phyloP scores from a whole-genome alignment of 2,329 filamentous ascomycete genomes.

The Paradendryphiella salina region DNA sequence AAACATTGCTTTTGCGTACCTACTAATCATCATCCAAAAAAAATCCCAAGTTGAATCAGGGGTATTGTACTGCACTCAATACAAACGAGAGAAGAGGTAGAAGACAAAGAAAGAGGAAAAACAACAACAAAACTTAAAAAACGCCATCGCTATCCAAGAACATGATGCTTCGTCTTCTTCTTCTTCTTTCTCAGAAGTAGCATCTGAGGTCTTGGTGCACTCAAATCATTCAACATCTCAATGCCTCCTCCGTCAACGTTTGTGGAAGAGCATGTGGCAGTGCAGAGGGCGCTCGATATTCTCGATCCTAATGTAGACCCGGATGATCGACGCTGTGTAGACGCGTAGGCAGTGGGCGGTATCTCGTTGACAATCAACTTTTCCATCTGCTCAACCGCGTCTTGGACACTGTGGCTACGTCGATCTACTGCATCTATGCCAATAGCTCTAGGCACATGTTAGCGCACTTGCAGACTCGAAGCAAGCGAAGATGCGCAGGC shows the following conservation, averaged over 20 bases:
- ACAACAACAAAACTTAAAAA: neutral
- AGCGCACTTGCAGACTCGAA: constrained; percentile 10
- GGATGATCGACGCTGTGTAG: neutral
- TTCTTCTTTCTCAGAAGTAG: constrained; percentile 12
- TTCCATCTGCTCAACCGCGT: neutral
- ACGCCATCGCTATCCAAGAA: constrained; percentile 15
- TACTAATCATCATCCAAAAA: neutral
- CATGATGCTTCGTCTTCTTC: constrained; percentile 11
- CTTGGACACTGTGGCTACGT: neutral
- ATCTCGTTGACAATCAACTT: neutral
- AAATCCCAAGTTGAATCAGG: neutral
- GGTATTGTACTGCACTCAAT: constrained; percentile 2
- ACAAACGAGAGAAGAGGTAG: neutral
- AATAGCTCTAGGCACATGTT: neutral
- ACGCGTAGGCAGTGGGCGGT: neutral
- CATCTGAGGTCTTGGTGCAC: neutral
- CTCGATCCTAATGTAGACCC: neutral
- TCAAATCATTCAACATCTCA: neutral
- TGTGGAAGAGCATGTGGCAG: neutral
- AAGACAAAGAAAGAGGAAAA: too few relatives aligned
- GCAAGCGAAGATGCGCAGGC: neutral
- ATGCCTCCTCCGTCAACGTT: neutral
- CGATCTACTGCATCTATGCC: neutral
- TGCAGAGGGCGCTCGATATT: neutral
- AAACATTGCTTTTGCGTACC: neutral